Percentiles rank a stretch among this genome's conserved stretches.
These are phyloP conservation scores for Xylaria sp. DNA, from an alignment of 2,329 filamentous ascomycete species.

Conservation along the genomic window DNA sequence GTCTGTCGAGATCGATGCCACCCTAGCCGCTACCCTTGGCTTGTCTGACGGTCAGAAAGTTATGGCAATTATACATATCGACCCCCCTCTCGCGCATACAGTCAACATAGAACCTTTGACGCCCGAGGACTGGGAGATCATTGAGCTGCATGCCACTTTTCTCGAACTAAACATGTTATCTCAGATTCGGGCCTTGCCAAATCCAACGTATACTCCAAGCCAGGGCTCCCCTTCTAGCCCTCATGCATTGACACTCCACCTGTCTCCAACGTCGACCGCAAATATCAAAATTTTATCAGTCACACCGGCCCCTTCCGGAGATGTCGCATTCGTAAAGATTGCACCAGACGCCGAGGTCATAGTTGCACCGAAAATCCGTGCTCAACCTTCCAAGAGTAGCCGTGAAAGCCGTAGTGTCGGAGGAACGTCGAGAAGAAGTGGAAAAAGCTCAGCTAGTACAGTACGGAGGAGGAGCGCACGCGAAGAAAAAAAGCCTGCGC, in stretches of 20 bases:
- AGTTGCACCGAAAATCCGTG: conserved; percentile 89
- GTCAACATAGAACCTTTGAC: conserved; percentile 97
- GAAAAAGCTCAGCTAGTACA: conserved; percentile 78
- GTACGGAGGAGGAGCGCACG: conserved; percentile 65
- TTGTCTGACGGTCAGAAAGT: conserved; percentile 85
- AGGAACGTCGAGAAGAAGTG: conserved; percentile 81
- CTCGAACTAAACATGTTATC: conserved; percentile 92
- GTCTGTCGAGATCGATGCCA: conserved; percentile 86
- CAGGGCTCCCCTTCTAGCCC: conserved; percentile 63
- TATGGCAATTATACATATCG: conserved; percentile 77
- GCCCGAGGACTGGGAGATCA: conserved; percentile 97
- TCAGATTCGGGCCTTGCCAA: conserved; percentile 92
- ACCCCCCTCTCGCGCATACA: conserved; percentile 90
- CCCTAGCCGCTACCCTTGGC: conserved; percentile 80
- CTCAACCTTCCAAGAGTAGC: conserved; percentile 72
- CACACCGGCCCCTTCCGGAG: conserved; percentile 74
- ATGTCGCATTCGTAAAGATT: conserved; percentile 87
- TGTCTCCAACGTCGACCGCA: conserved; percentile 94
- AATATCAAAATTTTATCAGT: conserved; percentile 88
- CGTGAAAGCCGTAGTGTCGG: conserved; percentile 82
- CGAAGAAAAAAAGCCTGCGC: conserved; percentile 71
- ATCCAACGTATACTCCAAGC: conserved; percentile 72
- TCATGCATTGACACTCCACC: conserved; percentile 88
- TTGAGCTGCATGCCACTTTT: conserved; percentile 95
- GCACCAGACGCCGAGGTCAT: conserved; percentile 95